Conservation (phyloP, 2,329 filamentous ascomycete species). For the Claviceps purpurea region DNA sequence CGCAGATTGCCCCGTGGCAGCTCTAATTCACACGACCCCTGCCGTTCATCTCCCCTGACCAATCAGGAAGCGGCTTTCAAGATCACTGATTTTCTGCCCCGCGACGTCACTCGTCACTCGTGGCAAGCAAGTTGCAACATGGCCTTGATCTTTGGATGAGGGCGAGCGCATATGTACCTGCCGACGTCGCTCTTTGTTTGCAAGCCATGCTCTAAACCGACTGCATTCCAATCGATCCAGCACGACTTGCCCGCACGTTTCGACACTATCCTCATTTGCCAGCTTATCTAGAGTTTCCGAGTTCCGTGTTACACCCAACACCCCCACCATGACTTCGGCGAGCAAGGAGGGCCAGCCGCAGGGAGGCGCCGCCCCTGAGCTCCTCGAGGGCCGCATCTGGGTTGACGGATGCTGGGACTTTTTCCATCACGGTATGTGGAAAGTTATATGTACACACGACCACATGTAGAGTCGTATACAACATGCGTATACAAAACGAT, state of each 20-base stretch:
- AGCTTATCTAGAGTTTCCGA: no score
- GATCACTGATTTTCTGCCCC: background rate
- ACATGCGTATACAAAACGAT: background rate
- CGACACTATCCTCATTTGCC: background rate
- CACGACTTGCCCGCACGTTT: background rate
- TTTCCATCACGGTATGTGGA: constrained; percentile 70
- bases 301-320: background rate
- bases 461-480: background rate
- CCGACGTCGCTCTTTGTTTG: background rate
- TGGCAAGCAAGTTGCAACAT: background rate
- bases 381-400: constrained; percentile 71
- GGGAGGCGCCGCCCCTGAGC: constrained; percentile 38
- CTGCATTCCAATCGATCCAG: background rate
- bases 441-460: background rate
- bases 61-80: constrained; percentile 1
- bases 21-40: background rate
- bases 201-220: background rate
- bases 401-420: constrained; percentile 99
- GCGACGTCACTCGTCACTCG: background rate
- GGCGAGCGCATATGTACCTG: background rate
- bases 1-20: background rate
- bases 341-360: constrained; percentile 14
- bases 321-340: constrained; percentile 12
- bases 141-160: background rate
- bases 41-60: background rate